Evolutionary conservation across 257 asterid genomes (phyloP).

Genomic region (Echites panduratus): DNA sequence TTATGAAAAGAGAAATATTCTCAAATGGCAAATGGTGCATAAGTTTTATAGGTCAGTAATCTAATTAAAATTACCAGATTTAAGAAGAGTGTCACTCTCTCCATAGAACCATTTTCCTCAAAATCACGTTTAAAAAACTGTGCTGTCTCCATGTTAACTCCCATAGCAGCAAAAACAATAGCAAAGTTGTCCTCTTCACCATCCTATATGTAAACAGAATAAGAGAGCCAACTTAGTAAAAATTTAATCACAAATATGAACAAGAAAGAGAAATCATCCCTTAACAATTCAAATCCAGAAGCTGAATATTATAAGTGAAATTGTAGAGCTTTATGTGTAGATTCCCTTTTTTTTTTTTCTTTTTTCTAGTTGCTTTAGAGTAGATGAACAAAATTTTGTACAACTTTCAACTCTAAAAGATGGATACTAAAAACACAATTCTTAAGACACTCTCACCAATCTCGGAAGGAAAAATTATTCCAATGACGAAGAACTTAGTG

Average conservation of each 20-base stretch:
- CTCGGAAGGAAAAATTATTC: neutral
- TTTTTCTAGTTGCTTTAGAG: too few species aligned
- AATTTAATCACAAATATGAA: neutral
- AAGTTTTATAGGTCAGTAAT: neutral
- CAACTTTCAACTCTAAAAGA: neutral
- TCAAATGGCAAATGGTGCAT: neutral
- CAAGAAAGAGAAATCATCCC: neutral
- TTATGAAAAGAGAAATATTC: neutral
- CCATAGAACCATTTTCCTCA: slow-evolving; percentile 99
- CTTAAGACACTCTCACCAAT: too few species aligned
- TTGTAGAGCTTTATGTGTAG: neutral
- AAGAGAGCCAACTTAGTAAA: slow-evolving; percentile 16
- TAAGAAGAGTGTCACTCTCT: slow-evolving; percentile 92
- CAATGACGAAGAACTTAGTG: neutral
- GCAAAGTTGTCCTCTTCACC: slow-evolving; percentile 94
- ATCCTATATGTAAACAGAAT: slow-evolving; percentile 38
- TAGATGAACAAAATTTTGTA: neutral
- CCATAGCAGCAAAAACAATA: slow-evolving; percentile 99
- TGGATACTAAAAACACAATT: neutral
- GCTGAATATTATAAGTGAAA: neutral
- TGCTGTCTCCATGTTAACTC: slow-evolving; percentile 99
- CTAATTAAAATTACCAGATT: slow-evolving; percentile 59
- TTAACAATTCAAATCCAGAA: neutral
- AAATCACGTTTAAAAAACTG: slow-evolving; percentile 98
- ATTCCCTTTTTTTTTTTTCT: neutral